These are phyloP conservation scores for Berberis thunbergii DNA, from an alignment of 164 flowering plant species.

Conservation along the genomic window DNA sequence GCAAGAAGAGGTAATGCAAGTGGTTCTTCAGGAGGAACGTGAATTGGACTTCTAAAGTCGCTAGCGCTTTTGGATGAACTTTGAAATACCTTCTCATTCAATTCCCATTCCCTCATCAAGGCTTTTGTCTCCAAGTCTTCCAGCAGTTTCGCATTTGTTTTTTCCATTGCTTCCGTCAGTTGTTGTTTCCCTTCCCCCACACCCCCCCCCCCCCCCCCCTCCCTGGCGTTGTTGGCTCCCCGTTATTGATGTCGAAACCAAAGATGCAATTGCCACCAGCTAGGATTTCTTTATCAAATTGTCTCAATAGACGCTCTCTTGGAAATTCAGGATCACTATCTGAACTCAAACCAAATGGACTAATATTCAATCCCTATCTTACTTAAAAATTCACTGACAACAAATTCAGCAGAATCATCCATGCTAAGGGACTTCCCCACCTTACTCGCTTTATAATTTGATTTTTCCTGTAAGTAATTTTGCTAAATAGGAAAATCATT, in stretches of 20 bases:
- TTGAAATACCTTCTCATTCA: conserved; percentile 71
- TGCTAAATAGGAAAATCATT: conserved; percentile 12
- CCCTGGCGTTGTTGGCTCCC: conserved; percentile 18
- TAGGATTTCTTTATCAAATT: conserved; percentile 79
- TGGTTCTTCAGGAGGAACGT: conserved; percentile 46
- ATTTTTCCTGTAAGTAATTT: conserved; percentile 20
- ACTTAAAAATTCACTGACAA: conserved; percentile 69
- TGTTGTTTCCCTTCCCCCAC: conserved; percentile 29
- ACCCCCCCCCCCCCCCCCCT: conserved; percentile 17
- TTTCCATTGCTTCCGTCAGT: conserved; percentile 18
- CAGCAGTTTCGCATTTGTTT: conserved; percentile 54
- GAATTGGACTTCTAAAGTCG: conserved; percentile 74
- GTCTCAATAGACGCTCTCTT: conserved; percentile 70
- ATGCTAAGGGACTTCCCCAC: conserved; percentile 45
- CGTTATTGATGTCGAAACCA: conserved; percentile 34
- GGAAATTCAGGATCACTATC: conserved; percentile 87
- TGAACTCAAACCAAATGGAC: conserved; percentile 63
- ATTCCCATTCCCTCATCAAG: conserved; percentile 90
- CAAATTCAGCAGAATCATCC: conserved; percentile 59
- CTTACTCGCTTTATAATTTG: conserved; percentile 17
- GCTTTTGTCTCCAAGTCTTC: conserved; percentile 80
- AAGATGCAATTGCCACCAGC: conserved; percentile 36
- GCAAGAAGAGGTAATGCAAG: conserved; percentile 66
- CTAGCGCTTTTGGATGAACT: conserved; percentile 33
- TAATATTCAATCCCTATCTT: conserved; percentile 73